These are phyloP conservation scores for Suhomyces sp. DNA, from an alignment of 805 yeast genomes.

Conservation along the genomic window DNA sequence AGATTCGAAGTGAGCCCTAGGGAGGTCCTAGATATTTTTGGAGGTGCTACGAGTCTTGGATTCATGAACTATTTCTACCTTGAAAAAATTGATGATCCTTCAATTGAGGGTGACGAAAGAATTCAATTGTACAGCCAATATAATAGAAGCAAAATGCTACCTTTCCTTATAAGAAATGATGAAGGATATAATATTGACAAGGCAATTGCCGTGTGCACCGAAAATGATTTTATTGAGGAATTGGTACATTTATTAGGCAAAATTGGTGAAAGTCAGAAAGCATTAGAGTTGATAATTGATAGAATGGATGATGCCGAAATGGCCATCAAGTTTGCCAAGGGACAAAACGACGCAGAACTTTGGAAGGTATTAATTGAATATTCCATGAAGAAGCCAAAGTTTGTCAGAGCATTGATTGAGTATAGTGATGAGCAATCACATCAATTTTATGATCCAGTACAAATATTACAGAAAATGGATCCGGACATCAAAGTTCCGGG, in stretches of 20 bases:
- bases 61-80: conserved; percentile 65
- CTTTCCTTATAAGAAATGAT: conserved; percentile 54
- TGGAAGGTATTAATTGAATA: conserved; percentile 76
- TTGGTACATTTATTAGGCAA: conserved; percentile 78
- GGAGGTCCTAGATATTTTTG: conserved; percentile 49
- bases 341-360: conserved; percentile 66
- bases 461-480: conserved; percentile 8
- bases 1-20: conserved; percentile 64
- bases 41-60: conserved; percentile 28
- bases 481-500: conserved; percentile 52
- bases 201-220: conserved; percentile 69
- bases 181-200: conserved; percentile 60
- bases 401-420: conserved; percentile 71
- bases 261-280: conserved; percentile 76
- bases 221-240: conserved; percentile 57
- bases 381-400: conserved; percentile 71
- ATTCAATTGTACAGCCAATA: conserved; percentile 64
- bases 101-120: conserved; percentile 64
- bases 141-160: conserved; percentile 53
- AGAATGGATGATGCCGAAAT: conserved; percentile 72
- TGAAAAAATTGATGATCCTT: conserved; percentile 60
- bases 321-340: conserved; percentile 78
- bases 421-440: conserved; percentile 54
- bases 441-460: conserved; percentile 10
- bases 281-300: conserved; percentile 73